Evolutionary conservation across 805 yeast species (phyloP).

Genomic region (Diddensiella santjacobensis): DNA sequence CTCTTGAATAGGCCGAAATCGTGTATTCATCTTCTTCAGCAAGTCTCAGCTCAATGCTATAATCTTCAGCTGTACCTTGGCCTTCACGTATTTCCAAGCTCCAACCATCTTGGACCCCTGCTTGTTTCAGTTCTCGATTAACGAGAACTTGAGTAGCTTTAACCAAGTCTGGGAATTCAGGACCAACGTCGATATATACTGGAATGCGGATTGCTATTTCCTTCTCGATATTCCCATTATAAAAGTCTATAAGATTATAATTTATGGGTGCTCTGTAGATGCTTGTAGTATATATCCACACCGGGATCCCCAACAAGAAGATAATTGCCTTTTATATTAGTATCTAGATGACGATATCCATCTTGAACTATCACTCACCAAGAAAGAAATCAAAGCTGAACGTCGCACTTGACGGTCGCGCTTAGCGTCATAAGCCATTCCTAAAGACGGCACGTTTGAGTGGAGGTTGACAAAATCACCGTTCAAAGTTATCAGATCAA

Average conservation of each 20-base stretch:
- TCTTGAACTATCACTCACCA: background rate
- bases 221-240: slow-evolving; percentile 30
- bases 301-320: slow-evolving; percentile 49
- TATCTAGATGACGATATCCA: background rate
- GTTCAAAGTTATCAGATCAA: too few relatives aligned
- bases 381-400: background rate
- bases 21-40: slow-evolving; percentile 43
- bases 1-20: slow-evolving; percentile 40
- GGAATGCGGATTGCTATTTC: slow-evolving; percentile 27
- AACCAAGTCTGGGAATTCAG: slow-evolving; percentile 63
- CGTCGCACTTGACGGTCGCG: background rate
- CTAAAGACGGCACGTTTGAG: too few relatives aligned
- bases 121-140: slow-evolving; percentile 37
- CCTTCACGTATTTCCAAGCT: slow-evolving; percentile 30
- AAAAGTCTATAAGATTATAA: slow-evolving; percentile 37
- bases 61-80: slow-evolving; percentile 32
- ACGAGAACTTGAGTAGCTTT: slow-evolving; percentile 50
- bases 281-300: slow-evolving; percentile 58
- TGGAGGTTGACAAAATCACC: too few relatives aligned
- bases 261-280: slow-evolving; percentile 63
- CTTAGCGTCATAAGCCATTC: background rate
- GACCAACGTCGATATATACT: slow-evolving; percentile 38
- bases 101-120: slow-evolving; percentile 21
- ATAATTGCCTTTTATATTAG: slow-evolving; percentile 22
- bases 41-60: slow-evolving; percentile 37